Conservation (phyloP, 176 grass and related monocot genomes). For the Paspalum vaginatum region DNA sequence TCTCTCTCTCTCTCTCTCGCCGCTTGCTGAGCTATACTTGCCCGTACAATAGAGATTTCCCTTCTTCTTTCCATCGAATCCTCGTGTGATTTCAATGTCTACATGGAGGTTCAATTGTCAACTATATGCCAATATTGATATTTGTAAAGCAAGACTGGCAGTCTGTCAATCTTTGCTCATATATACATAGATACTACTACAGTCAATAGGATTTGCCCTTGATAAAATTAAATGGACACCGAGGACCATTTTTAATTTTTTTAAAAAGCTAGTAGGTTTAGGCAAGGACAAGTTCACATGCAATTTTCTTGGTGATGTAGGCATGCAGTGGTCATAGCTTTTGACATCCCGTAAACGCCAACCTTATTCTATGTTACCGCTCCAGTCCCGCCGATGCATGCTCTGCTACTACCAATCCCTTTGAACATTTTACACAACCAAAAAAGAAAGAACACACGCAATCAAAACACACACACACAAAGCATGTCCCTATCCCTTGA, state of each 20-base stretch:
- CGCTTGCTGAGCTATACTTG: background rate
- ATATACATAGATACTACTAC: background rate
- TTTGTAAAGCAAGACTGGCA: background rate
- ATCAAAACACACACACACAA: background rate
- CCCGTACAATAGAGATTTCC: conserved; percentile 17
- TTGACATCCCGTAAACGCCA: background rate
- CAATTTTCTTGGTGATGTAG: background rate
- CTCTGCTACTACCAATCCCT: background rate
- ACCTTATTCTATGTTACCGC: background rate
- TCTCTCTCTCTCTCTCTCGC: background rate
- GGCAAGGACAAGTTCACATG: background rate
- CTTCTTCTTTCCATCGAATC: background rate
- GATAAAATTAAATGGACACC: too few relatives aligned
- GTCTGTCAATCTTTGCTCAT: background rate
- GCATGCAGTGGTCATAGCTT: background rate
- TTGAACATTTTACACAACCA: background rate
- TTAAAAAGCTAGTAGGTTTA: background rate
- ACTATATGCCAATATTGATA: background rate
- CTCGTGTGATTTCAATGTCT: background rate
- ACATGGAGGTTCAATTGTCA: background rate
- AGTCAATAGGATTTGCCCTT: background rate
- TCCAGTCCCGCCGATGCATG: background rate
- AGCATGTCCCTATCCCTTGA: background rate
- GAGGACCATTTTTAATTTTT: too few relatives aligned
- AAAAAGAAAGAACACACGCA: background rate